Conservation (phyloP, 768 basidiomycete genomes). For the Podaxis sp. region DNA sequence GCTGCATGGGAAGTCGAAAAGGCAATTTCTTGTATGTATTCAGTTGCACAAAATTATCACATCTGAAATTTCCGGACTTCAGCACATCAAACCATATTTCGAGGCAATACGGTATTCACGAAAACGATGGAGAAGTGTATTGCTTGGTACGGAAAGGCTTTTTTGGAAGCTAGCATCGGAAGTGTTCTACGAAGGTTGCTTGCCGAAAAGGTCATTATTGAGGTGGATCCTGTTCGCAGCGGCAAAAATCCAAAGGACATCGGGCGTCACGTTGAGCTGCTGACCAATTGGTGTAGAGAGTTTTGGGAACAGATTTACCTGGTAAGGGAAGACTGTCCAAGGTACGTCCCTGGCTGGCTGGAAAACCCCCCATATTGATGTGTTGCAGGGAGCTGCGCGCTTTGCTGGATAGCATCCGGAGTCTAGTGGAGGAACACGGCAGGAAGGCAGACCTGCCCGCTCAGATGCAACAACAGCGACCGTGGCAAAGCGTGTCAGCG, state of each 20-base stretch:
- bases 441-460: constrained; percentile 37
- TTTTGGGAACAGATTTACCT: constrained; percentile 83
- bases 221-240: constrained; percentile 75
- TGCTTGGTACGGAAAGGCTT: constrained; percentile 76
- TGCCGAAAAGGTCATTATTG: constrained; percentile 72
- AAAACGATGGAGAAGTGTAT: constrained; percentile 81
- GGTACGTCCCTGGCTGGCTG: constrained; percentile 43
- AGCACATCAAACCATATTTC: constrained; percentile 79
- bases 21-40: constrained; percentile 52
- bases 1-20: constrained; percentile 70
- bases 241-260: constrained; percentile 59
- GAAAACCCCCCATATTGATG: constrained; percentile 11
- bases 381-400: constrained; percentile 65
- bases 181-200: constrained; percentile 65
- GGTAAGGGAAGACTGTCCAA: constrained; percentile 69
- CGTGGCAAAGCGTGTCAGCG: constrained; percentile 82
- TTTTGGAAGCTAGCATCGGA: constrained; percentile 81
- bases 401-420: constrained; percentile 68
- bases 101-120: constrained; percentile 64
- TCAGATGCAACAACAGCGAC: constrained; percentile 52
- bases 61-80: neutral
- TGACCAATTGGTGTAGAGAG: constrained; percentile 76
- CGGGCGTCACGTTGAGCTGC: constrained; percentile 63
- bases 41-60: neutral
- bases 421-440: constrained; percentile 69